Base-by-base conservation (phyloP, 179 eudicot genomes). In the Beta macrorhiza region DNA sequence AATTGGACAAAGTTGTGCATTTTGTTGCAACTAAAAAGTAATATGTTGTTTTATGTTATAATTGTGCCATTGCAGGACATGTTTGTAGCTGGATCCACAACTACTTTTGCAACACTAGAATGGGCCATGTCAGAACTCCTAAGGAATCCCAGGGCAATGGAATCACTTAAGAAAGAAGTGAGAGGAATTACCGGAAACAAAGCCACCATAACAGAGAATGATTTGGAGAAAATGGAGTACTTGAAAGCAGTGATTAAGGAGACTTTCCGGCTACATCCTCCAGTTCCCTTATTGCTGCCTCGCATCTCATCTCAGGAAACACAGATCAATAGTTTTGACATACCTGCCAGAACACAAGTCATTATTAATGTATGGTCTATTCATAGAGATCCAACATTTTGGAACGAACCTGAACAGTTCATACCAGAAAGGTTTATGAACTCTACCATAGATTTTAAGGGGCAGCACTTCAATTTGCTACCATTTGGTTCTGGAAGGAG, bases 61-160 rank as follows among this genome's bases (percentile, higher is more conserved):
- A 37, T 37, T 37, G 42, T 37, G 5, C 78, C 14, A 9, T 68
- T 62, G 56, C 63, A 83, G 86, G 86, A 83, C 55, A 83, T 83
- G 80, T 83, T 88, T 77, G 84, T 88, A 15, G 91, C 86, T 59
- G 94, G 92, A 55, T 90, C 90, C 2, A 90, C 91, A 57, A 91
- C 90, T 12, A 86, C 89, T 16, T 81, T 68, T 10, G 79, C 89
- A 29, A 81, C 82, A 14, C 78, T 89, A 11, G 94, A 90, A 80
- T 91, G 94, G 94, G 77, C 84, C 45, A 83, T 90, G 87, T 80
- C 90, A 32, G 90, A 91, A 78, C 92, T 91, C 77, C 71, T 90
- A 77, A 79, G 72, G 74, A 79, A 89, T 81, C 86, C 89, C 7
- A 67, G 19, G 49, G 64, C 72, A 73, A 80, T 89, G 90, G 77